Base-by-base conservation (phyloP, 345 rosid species). In the Boechera retrofracta region DNA sequence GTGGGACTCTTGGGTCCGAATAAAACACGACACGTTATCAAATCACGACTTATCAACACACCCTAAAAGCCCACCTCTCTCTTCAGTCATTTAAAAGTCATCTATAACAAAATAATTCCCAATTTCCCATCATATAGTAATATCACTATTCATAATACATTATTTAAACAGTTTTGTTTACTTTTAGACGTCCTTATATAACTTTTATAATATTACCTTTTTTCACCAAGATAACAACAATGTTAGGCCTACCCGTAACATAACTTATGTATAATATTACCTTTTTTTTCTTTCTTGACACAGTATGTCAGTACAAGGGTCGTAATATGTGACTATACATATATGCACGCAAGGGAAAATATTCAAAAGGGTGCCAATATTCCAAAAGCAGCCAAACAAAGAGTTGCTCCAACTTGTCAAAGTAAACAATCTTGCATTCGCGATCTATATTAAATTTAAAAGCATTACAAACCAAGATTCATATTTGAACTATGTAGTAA, bases 101-200 rank as follows among this genome's bases (percentile, higher is more conserved):
- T 39, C 10, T 7, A 36, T 36, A 35, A 38, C 41, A 38, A 7
- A 38, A 36, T 44, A 42, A 7, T 21, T 71, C 45, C 33, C 53
- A 44, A 32, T 45, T 42, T 58, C 75, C 66, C 45, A 32, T 44
- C 35, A 31, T 45, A 16, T 16, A 16, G 51, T 69, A 39, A 68
- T 15, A 54, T 13, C 15, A 53, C 36, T 39, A 67, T 26, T 51
- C 69, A 65, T 28, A 5, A 31, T 42, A n/a, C 8, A 24, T 67
- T 38, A 39, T 0, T 24, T 60, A 52, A 36, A 24, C 59, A 51
- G 5, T 36, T 15, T 32, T 15, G 13, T 38, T 38, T 7, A 8
- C 12, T 47, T 5, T 47, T 47, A 2, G n/a, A 47, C 8, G 52
- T 47, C 21, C 21, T 47, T n/a, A 16, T 36, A 6, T 29, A 2